Evolutionary conservation across 1,284 basidiomycete genomes (phyloP), one percentile per base, ranked within the genome.

Genomic region (Agaricales sp.): DNA sequence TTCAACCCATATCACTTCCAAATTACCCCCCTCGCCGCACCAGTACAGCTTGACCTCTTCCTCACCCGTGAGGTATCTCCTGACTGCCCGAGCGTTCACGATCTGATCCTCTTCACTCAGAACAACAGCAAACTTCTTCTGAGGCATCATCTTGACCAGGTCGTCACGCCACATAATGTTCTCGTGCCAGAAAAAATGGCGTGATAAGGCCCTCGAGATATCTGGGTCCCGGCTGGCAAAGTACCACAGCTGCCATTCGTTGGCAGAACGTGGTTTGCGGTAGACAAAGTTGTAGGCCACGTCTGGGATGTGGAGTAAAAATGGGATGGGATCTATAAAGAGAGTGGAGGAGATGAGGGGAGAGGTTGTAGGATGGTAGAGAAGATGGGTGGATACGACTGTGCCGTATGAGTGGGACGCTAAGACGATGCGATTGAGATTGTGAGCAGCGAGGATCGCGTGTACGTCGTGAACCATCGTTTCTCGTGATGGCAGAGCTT

Each of bases 181-280:
- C 57, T 82, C 74, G 19, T 68, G 59, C 81, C 81, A 83, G 58
- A 82, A 83, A 58, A 84, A 82, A 47, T 78, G 70, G 1, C 81
- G 64, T 6, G 70, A 65, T 11, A 84, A 67, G 21, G 76, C 70
- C 4, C 77, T 68, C 41, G 79, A 70, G 43, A 82, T 69, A 57
- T 84, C 81, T 8, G 78, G 65, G 53, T 84, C 82, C 6, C 74
- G 71, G 46, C 73, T 74, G 16, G 80, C 71, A 54, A 84, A 82
- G 58, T 78, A 84, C 77, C 78, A 83, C 50, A 83, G 55, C 61
- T 80, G 68, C 77, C 78, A 82, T 54, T 83, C 77, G 56, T 79
- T 77, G 37, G 78, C 77, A 1, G 56, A 54, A 41, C 57, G 58
- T 1, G 82, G 80, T 0, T 55, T 13, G 12, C 81, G 74, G 61